Evolutionary conservation across 1,284 basidiomycete genomes (phyloP), one percentile per base, ranked within the genome.

Genomic region (Cutaneotrichosporon dermatis): DNA sequence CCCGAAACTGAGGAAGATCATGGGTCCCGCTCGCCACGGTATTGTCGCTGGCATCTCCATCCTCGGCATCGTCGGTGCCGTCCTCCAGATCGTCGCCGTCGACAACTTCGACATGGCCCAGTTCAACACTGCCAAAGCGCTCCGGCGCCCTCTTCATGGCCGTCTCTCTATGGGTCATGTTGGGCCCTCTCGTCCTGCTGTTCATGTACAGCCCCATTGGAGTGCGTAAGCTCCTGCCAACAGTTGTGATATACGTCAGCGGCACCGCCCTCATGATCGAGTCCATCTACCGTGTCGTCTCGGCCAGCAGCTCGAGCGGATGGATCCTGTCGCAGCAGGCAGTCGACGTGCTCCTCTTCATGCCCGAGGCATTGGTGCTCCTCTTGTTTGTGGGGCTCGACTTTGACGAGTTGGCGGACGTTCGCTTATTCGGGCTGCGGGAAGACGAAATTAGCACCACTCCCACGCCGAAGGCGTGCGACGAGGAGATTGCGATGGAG

Each of bases 51-150:
- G 16, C 54, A 49, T 62, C 36, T 59, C 57, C 12, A 34, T 53
- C 10, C 33, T 62, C 33, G 60, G 60, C 4, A 41, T 62, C 34
- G 34, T 56, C 35, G 57, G 60, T n/a, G 60, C 60, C 15, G 54
- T 62, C 11, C 50, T 58, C 33, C 56, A 58, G 44, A 55, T 62
- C 49, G 46, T 46, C 3, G 12, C 49, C 5, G 25, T 58, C 13
- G 33, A 55, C 40, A 44, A 45, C 33, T 46, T 42, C 39, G 25
- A 60, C 51, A 56, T 56, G 45, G 11, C 6, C 13, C 15, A n/a
- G 35, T 58, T 55, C 35, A 12, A 41, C 10, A 8, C 11, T 1
- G 54, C 56, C 25, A 51, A 55, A 15, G 4, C 35, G 3, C 40
- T 62, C n/a, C 6, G 60, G 60, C 10, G 57, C 48, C 2, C 42